phyloP scores from a whole-genome alignment of 1,139 yeast species.

The Suhomyces ambrosiae region DNA sequence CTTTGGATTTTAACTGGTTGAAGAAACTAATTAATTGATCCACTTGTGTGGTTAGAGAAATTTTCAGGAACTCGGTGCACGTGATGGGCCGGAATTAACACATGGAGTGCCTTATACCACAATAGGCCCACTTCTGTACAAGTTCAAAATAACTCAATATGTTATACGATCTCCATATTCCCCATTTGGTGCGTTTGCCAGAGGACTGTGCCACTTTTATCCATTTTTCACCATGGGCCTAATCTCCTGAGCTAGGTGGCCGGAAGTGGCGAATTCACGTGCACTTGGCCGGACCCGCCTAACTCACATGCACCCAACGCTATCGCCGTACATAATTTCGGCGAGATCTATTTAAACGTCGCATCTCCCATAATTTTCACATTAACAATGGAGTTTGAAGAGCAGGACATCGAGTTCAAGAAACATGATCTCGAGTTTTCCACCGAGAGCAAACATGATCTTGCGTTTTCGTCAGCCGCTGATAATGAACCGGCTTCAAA shows the following conservation, averaged over 20 bases:
- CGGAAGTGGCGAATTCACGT: background rate
- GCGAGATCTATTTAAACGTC: slow-evolving; percentile 3
- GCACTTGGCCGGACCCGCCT: background rate
- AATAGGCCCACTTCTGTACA: no score
- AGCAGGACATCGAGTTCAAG: slow-evolving; percentile 10
- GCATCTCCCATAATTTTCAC: background rate
- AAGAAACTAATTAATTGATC: no score
- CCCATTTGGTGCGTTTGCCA: no score
- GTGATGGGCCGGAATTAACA: no score
- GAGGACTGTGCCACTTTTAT: no score
- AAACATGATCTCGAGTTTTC: slow-evolving; percentile 12
- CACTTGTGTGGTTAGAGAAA: no score
- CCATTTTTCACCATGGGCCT: no score
- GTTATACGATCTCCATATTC: no score
- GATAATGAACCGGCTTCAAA: slow-evolving; percentile 5
- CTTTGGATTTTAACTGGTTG: no score
- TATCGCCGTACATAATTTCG: background rate
- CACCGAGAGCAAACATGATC: slow-evolving; percentile 12
- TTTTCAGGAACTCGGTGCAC: no score
- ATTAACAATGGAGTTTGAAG: slow-evolving; percentile 9
- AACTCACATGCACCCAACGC: slow-evolving; percentile 1
- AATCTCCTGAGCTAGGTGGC: background rate
- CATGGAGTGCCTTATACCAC: no score
- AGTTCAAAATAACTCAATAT: no score
- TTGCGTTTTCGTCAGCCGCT: slow-evolving; percentile 12